phyloP scores from a whole-genome alignment of 1,139 yeast genomes.

The Candida sojae region DNA sequence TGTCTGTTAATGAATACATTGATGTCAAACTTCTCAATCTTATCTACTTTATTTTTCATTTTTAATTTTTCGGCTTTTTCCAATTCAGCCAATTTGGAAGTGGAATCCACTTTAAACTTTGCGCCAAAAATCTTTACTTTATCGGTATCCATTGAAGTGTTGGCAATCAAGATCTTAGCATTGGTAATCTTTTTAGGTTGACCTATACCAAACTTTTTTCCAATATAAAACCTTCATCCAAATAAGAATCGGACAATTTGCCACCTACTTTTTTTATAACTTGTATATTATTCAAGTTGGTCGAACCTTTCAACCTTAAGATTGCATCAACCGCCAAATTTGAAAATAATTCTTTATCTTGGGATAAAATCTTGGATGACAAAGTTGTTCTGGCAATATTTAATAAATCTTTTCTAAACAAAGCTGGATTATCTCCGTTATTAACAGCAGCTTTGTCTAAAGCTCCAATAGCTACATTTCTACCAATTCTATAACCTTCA shows the following conservation, averaged over 20 bases:
- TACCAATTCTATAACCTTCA: constrained; percentile 91
- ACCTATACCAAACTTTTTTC: constrained; percentile 91
- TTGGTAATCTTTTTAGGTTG: constrained; percentile 86
- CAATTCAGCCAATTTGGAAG: constrained; percentile 90
- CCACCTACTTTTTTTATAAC: constrained; percentile 94
- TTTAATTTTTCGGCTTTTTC: constrained; percentile 94
- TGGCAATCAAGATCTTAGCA: constrained; percentile 88
- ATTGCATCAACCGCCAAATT: constrained; percentile 93
- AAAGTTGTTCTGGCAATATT: constrained; percentile 92
- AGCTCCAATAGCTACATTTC: constrained; percentile 79
- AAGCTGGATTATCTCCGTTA: constrained; percentile 59
- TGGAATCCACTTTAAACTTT: constrained; percentile 93
- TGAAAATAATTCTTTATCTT: constrained; percentile 88
- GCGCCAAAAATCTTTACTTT: constrained; percentile 98
- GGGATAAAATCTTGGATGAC: constrained; percentile 91
- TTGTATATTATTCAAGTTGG: constrained; percentile 94
- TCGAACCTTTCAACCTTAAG: constrained; percentile 85
- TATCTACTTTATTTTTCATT: constrained; percentile 88
- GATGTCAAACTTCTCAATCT: constrained; percentile 79
- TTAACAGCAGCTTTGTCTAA: constrained; percentile 78
- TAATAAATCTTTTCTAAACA: constrained; percentile 75
- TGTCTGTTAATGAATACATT: constrained; percentile 94
- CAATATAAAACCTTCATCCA: constrained; percentile 93
- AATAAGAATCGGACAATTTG: constrained; percentile 83
- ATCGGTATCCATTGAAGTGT: constrained; percentile 96